Percentiles rank a stretch among this genome's conserved stretches.
Evolutionary conservation across 192 early-diverging fungal species (phyloP).

Genomic region (Backusella mclennaniae): DNA sequence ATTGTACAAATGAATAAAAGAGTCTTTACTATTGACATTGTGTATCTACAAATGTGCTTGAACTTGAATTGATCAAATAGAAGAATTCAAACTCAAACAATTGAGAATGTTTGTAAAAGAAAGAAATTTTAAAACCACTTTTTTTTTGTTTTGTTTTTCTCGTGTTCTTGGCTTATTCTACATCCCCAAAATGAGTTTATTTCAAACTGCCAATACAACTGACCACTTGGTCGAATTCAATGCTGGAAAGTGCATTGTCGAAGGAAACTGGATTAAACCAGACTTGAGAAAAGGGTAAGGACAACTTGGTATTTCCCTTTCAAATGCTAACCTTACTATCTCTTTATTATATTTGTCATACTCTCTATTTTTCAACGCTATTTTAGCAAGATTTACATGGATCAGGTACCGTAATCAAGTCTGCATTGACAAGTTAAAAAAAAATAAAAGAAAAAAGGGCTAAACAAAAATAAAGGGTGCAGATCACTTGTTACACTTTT

Average conservation of each 20-base stretch:
- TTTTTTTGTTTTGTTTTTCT: neutral
- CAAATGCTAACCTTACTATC: neutral
- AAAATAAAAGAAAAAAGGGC: neutral
- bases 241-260: conserved; percentile 67
- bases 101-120: no score
- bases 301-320: neutral
- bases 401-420: conserved; percentile 39
- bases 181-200: conserved; percentile 31
- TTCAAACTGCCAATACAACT: conserved; percentile 23
- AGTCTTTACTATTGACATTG: no score
- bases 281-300: conserved; percentile 43
- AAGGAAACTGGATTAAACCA: conserved; percentile 66
- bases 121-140: no score
- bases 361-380: neutral
- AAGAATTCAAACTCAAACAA: no score
- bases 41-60: no score
- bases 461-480: conserved; percentile 37
- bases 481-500: conserved; percentile 75
- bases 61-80: no score
- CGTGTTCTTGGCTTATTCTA: neutral
- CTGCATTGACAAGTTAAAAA: neutral
- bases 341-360: neutral
- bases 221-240: conserved; percentile 60
- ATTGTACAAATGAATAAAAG: no score
- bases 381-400: conserved; percentile 62